phyloP scores from a whole-genome alignment of 2,329 filamentous ascomycete genomes.

The Periconia digitata region DNA sequence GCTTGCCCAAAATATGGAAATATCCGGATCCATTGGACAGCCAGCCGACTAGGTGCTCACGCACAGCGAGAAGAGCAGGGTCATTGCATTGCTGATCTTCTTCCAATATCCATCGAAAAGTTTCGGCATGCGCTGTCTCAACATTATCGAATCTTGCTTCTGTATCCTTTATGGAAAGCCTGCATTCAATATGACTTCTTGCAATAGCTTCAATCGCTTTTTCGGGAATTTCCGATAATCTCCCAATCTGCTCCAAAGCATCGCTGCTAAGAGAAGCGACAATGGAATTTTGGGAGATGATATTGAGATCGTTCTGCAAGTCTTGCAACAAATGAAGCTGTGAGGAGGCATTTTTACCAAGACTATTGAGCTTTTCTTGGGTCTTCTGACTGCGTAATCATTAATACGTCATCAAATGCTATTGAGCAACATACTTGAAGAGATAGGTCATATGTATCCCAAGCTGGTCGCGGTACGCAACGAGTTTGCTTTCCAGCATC shows the following conservation, averaged over 20 bases:
- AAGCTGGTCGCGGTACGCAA: background rate
- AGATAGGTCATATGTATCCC: background rate
- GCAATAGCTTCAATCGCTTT: background rate
- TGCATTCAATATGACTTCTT: slow-evolving; percentile 1
- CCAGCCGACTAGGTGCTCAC: slow-evolving; percentile 7
- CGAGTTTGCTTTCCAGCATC: background rate
- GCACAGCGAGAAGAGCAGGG: background rate
- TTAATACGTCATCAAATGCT: background rate
- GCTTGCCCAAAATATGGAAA: slow-evolving; percentile 43
- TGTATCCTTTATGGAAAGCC: background rate
- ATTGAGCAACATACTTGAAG: background rate
- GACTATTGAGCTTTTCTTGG: background rate
- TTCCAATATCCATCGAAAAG: slow-evolving; percentile 12
- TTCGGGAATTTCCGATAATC: background rate
- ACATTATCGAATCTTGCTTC: slow-evolving; percentile 4
- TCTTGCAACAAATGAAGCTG: background rate
- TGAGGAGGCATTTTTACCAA: background rate
- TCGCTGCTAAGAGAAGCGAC: background rate
- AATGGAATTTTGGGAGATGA: background rate
- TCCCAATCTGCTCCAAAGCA: background rate
- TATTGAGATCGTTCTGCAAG: background rate
- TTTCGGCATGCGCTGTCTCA: slow-evolving; percentile 5
- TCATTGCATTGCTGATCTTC: background rate
- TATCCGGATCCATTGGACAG: slow-evolving; percentile 5
- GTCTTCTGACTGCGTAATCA: background rate